Evolutionary conservation across 495 filamentous ascomycete species (phyloP), one percentile per base, ranked within the genome.

Genomic region (Penicillium bialowiezense): DNA sequence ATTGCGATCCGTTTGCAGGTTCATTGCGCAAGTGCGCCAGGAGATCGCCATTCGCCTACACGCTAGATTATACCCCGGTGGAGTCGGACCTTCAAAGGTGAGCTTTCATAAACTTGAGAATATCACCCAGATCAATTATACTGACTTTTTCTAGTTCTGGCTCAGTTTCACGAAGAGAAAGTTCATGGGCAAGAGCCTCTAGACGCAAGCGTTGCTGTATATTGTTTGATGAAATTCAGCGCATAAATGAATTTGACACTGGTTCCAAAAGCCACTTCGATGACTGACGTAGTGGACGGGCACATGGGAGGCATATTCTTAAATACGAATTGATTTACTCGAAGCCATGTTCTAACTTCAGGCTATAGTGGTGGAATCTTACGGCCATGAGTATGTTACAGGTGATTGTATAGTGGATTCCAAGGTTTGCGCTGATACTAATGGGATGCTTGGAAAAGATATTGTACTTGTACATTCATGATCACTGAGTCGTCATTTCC

Each of bases 121-220:
- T 5, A 44, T 17, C n/a, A 17, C 26, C 6, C 3, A 10, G 3
- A 19, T 40, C 2, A 2, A 24, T 20, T 24, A 44, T 48, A 44
- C 56, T 59, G 9, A 51, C 42, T 8, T 5, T 17, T 7, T 26
- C 15, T 50, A 87, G 83, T 97, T 91, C 87, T 98, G 93, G 93
- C 74, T 98, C 56, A 97, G 92, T 75, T 98, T 96, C 68, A 87
- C 88, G 39, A 98, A 97, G 82, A 84, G 93, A 67, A 95, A 95
- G 79, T 98, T 98, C 69, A 97, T 98, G 95, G 91, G 91, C 62
- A 97, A 96, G 79, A 83, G 82, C 58, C 76, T 91, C 64, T 90
- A 75, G 72, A 58, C 23, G 49, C 23, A 40, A 46, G 26, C 47
- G 28, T 43, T 52, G 41, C 50, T 62, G 51, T 62, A 56, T 56